phyloP scores from a whole-genome alignment of 768 basidiomycete species.

The Rhodotorula sphaerocarpa region DNA sequence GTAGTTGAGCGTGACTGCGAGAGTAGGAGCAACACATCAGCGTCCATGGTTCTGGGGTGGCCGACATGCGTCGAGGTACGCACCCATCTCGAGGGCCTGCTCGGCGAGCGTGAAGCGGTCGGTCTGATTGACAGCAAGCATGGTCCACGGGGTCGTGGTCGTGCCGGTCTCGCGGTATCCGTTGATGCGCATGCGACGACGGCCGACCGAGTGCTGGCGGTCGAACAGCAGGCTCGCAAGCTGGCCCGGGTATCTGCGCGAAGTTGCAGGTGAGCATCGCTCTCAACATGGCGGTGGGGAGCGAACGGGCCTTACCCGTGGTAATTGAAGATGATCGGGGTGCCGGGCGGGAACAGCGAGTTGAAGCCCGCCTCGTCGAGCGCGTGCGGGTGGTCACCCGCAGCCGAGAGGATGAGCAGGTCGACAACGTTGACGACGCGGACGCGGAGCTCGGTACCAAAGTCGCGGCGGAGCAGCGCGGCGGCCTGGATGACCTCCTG shows the following conservation, averaged over 20 bases:
- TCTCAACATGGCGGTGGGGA: no score
- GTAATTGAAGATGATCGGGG: slow-evolving; percentile 60
- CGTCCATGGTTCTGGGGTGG: no score
- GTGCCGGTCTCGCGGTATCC: slow-evolving; percentile 48
- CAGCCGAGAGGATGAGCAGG: slow-evolving; percentile 66
- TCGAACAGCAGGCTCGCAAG: slow-evolving; percentile 34
- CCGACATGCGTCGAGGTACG: slow-evolving; percentile 4
- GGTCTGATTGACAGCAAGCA: slow-evolving; percentile 45
- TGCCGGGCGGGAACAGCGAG: slow-evolving; percentile 63
- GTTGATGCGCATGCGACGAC: slow-evolving; percentile 35
- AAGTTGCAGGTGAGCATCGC: not conserved
- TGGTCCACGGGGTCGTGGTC: slow-evolving; percentile 58
- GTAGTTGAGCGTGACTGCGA: slow-evolving; percentile 24
- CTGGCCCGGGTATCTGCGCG: slow-evolving; percentile 10
- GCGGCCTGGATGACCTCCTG: slow-evolving; percentile 84
- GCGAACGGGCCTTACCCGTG: slow-evolving; percentile 48
- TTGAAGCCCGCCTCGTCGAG: slow-evolving; percentile 57
- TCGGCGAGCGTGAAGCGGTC: slow-evolving; percentile 43
- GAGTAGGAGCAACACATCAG: no score
- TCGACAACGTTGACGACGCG: slow-evolving; percentile 85
- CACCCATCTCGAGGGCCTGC: slow-evolving; percentile 42
- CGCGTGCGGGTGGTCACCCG: slow-evolving; percentile 69
- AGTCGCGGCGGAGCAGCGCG: slow-evolving; percentile 60
- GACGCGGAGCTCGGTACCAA: slow-evolving; percentile 62
- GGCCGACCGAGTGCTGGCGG: slow-evolving; percentile 34